Conservation (phyloP, 148 eudicot species). For the Vaccinium myrtillus region DNA sequence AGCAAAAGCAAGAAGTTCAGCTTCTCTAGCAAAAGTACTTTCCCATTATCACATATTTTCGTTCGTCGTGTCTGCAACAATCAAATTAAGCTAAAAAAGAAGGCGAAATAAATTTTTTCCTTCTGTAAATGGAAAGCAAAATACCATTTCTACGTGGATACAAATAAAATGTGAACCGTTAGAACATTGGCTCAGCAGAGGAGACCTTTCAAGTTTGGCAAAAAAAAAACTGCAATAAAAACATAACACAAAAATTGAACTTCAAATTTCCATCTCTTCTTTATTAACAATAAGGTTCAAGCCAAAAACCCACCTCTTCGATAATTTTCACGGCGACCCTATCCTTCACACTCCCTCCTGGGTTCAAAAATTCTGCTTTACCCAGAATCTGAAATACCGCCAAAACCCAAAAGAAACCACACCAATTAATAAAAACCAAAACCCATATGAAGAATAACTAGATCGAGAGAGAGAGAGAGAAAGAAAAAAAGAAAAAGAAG, state of each 20-base stretch:
- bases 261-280: not conserved
- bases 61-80: not conserved
- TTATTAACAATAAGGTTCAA: not conserved
- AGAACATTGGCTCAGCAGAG: not conserved
- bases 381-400: conserved; percentile 65
- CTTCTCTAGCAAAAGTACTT: not conserved
- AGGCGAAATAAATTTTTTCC: not conserved
- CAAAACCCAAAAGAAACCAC: conserved; percentile 10
- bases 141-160: not conserved
- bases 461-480: not conserved
- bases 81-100: not conserved
- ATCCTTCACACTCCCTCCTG: conserved; percentile 96
- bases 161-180: not conserved
- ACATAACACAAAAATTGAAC: not conserved
- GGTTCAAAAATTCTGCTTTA: conserved; percentile 92
- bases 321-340: conserved; percentile 90
- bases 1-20: not conserved
- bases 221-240: not conserved
- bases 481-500: too few relatives aligned
- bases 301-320: conserved; percentile 62
- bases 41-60: not conserved
- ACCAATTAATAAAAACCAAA: not conserved
- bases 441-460: not conserved
- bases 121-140: not conserved
- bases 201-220: not conserved